phyloP scores from a whole-genome alignment of 441 rosid species.

The Pelargonium citronellum region DNA sequence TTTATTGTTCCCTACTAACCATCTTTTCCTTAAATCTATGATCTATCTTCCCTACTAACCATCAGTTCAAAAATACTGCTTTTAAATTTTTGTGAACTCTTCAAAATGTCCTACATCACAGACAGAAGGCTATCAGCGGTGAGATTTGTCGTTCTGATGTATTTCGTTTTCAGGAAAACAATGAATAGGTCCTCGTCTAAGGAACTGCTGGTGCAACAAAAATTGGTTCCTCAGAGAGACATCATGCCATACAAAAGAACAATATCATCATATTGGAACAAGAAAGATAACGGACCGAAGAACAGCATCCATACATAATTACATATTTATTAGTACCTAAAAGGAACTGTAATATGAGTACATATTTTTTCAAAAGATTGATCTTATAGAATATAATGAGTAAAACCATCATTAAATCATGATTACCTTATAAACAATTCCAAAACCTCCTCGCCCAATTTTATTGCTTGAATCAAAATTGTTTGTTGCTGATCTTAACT shows the following conservation, averaged over 20 bases:
- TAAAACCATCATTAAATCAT: slow-evolving; percentile 17
- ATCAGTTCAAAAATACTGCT: no score
- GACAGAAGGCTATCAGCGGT: neutral
- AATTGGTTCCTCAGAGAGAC: neutral
- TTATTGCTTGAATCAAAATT: slow-evolving; percentile 43
- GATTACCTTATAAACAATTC: slow-evolving; percentile 62
- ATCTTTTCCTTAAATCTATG: no score
- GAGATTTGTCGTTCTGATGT: slow-evolving; percentile 3
- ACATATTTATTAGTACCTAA: neutral
- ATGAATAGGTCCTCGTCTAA: neutral
- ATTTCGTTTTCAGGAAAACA: neutral
- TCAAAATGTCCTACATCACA: neutral
- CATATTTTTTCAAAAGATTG: neutral
- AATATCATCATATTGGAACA: neutral
- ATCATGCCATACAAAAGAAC: neutral
- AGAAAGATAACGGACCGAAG: neutral
- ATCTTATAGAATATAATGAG: neutral
- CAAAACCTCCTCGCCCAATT: slow-evolving; percentile 71
- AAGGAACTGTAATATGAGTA: neutral
- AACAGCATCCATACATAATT: neutral
- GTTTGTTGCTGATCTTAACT: slow-evolving; percentile 48
- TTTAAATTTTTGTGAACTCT: no score
- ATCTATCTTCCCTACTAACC: no score
- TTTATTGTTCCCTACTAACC: no score
- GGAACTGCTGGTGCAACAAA: neutral